A percentile compares a stretch with the other conserved stretches of the same genome.
These are phyloP conservation scores for Cordyceps tenuipes DNA, from an alignment of 2,329 filamentous ascomycete genomes.

Conservation along the genomic window DNA sequence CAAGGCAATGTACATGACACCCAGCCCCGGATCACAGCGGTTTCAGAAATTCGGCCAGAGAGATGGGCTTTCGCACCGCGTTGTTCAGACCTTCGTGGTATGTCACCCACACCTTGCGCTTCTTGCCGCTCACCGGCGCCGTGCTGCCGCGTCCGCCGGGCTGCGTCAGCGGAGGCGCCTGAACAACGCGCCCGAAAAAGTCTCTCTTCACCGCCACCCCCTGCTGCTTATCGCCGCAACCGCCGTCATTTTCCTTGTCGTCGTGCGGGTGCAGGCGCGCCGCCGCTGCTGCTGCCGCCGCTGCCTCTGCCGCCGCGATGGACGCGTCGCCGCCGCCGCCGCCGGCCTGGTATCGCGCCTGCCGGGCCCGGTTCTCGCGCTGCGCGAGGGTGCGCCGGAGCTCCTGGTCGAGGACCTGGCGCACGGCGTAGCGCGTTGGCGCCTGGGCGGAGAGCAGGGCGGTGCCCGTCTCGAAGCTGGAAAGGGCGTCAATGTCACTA, in stretches of 20 bases:
- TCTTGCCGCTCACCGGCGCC: slow-evolving; percentile 29
- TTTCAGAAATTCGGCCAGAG: slow-evolving; percentile 67
- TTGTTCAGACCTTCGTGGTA: slow-evolving; percentile 89
- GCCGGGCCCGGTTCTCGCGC: slow-evolving; percentile 57
- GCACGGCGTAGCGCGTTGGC: slow-evolving; percentile 82
- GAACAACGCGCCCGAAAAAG: slow-evolving; percentile 74
- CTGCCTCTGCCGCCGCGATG: slow-evolving; percentile 7
- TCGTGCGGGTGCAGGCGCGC: slow-evolving; percentile 19
- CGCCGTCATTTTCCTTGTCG: slow-evolving; percentile 25
- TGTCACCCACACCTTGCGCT: slow-evolving; percentile 69
- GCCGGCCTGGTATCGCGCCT: slow-evolving; percentile 52
- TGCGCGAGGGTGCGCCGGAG: slow-evolving; percentile 63
- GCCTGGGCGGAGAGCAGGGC: slow-evolving; percentile 50
- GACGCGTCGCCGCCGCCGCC: slow-evolving; percentile 17
- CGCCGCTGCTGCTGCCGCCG: slow-evolving; percentile 22
- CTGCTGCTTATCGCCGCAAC: slow-evolving; percentile 24
- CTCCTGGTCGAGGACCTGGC: slow-evolving; percentile 89
- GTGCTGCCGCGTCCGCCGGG: slow-evolving; percentile 28
- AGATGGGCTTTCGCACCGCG: slow-evolving; percentile 82
- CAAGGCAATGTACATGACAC: background rate
- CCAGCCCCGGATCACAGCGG: slow-evolving; percentile 42
- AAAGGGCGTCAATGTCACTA: slow-evolving; percentile 67
- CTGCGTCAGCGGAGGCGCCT: slow-evolving; percentile 30
- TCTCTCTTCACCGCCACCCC: slow-evolving; percentile 55
- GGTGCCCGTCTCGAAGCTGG: slow-evolving; percentile 62